Conservation (phyloP, 495 filamentous ascomycete species). For the Penicillium paradoxum region DNA sequence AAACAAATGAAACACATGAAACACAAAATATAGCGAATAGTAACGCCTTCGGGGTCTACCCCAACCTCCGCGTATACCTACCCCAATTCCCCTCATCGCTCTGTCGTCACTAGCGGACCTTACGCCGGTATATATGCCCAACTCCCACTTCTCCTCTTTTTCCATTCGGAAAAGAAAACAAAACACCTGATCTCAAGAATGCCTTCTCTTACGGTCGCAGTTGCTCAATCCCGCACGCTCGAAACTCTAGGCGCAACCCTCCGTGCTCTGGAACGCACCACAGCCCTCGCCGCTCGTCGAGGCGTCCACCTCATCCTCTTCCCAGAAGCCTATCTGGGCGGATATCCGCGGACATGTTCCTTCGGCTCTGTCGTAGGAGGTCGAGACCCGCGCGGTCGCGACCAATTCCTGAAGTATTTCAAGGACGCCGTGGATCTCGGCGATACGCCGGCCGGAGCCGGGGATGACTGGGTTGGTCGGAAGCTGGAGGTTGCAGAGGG, state of each 20-base stretch:
- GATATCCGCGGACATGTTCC: conserved; percentile 78
- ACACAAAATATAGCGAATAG: no score
- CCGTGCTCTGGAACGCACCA: conserved; percentile 52
- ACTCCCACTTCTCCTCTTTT: neutral
- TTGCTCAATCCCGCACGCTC: conserved; percentile 67
- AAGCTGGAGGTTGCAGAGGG: conserved; percentile 50
- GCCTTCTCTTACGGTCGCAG: neutral
- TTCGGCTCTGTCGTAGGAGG: conserved; percentile 73
- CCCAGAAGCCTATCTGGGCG: conserved; percentile 89
- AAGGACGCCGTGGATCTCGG: conserved; percentile 75
- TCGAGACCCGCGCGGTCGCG: conserved; percentile 63
- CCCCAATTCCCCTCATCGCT: no score
- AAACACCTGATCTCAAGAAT: neutral
- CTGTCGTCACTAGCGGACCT: no score
- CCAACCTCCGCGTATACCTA: no score
- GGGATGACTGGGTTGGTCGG: conserved; percentile 65
- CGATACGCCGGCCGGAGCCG: conserved; percentile 72
- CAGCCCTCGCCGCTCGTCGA: conserved; percentile 34
- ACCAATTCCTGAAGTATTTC: conserved; percentile 83
- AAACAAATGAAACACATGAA: no score
- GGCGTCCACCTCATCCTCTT: conserved; percentile 76
- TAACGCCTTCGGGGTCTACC: no score
- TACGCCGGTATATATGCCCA: no score
- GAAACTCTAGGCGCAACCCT: conserved; percentile 62
- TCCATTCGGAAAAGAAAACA: neutral